Base-by-base conservation (phyloP, 2,329 filamentous ascomycete species). In the Magnaporthiopsis poae region DNA sequence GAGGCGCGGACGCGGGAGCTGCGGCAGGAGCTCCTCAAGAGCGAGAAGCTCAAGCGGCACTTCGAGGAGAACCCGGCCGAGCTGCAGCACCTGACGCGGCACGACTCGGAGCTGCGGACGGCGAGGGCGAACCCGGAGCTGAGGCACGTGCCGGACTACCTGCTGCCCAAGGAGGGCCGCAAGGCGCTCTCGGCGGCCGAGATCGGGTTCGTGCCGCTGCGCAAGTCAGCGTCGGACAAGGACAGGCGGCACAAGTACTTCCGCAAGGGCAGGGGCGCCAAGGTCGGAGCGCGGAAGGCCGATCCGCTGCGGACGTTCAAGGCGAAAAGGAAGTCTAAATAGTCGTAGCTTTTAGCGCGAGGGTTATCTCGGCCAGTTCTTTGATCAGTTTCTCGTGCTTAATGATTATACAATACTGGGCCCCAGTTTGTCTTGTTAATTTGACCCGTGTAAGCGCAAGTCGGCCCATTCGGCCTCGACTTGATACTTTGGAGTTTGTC, bases 21-120 rank as follows among this genome's bases (percentile, higher is more conserved):
- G 67, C 86, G 91, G 66, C 88, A 94, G 75, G 95, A 98, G 76
- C 82, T 99, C 15, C 82, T 97, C 72, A 96, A 96, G 80, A 94
- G 90, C 70, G 94, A 98, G 74, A 97, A 96, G 78, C 81, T 99
- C 66, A 93, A 95, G 78, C 85, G 92, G 74, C 92, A 98, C 80
- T 99, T 98, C 73, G 95, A 98, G 75, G 95, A 99, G 77, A 97
- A 99, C 75, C 95, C 95, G 0, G 87, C 89, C 39, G 94, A 98
- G 74, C 80, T 98, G 70, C 86, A 87, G 56, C 92, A 96, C 75
- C 81, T 98, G 70, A 52, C 56, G 46, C 86, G 94, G 33, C 95
- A 99, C 75, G 95, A 99, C 75, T 89, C 88, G 56, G 94, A 97
- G 76, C 82, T 96, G 67, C 86, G 92, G 68, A 88, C 92, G 31